Evolutionary conservation across 2,329 filamentous ascomycete genomes (phyloP), one percentile per base, ranked within the genome.

Genomic region (Cordyceps tenuipes): DNA sequence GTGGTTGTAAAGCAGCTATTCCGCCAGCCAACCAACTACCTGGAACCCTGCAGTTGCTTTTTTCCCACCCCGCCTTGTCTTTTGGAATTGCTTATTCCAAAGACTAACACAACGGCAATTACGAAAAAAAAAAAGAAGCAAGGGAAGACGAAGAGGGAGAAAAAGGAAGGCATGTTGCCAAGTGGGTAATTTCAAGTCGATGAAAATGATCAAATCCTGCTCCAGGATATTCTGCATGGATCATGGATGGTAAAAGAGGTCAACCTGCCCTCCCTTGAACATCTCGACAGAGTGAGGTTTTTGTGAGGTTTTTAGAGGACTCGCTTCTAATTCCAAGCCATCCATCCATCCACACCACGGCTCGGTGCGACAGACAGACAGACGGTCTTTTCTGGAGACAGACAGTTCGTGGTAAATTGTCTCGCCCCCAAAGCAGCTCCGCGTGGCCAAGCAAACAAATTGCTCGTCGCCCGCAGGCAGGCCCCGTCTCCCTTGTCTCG

Each of bases 401-500:
- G 39, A 46, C 41, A n/a, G 10, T 44, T 49, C 21, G 39, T 48
- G 17, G 29, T 17, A 36, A 47, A 52, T n/a, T 61, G 59, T 57
- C 49, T 61, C 53, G 53, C 53, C 49, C 54, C 59, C 47, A 57
- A 51, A 15, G 39, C 15, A 43, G 36, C 50, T 50, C 50, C 54
- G 39, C 34, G 53, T 61, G 59, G 49, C 31, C 49, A 15, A 49
- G 50, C 50, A 53, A 60, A 60, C 49, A 53, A 54, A 49, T 44
- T 41, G 41, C 47, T 23, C 19, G 10, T 21, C 44, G 44, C 21
- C 44, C 43, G 44, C 21, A 21, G 19, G 44, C 48, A n/a, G 41
- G n/a, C n/a, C 26, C 26, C 31, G 39, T 54, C 39, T 17, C 60
- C 60, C 60, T 61, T 58, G 60, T 55, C 60, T 46, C 39, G 57